Percentiles rank a stretch among this genome's conserved stretches.
These are phyloP conservation scores for Harringtonia aguacate DNA, from an alignment of 2,329 filamentous ascomycete genomes.

Conservation along the genomic window DNA sequence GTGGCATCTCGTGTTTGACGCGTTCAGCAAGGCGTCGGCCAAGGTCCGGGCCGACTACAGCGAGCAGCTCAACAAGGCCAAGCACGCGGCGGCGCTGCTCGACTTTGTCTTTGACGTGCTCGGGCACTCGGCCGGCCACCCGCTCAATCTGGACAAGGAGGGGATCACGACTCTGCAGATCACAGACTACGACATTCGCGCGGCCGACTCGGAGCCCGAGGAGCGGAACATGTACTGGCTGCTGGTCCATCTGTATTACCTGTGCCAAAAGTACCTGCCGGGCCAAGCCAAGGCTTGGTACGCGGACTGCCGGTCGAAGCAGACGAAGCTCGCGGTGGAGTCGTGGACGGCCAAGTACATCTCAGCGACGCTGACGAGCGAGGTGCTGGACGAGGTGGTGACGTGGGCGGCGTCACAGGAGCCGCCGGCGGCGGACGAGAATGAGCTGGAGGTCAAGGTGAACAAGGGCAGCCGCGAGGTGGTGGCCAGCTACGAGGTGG, in stretches of 20 bases:
- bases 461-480: slow-evolving; percentile 64
- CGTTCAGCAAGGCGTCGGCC: slow-evolving; percentile 67
- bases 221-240: slow-evolving; percentile 75
- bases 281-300: slow-evolving; percentile 78
- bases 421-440: slow-evolving; percentile 34
- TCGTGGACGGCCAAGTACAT: slow-evolving; percentile 79
- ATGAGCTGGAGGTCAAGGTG: slow-evolving; percentile 57
- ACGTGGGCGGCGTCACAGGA: slow-evolving; percentile 52
- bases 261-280: slow-evolving; percentile 65
- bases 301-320: slow-evolving; percentile 66
- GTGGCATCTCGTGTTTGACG: slow-evolving; percentile 85
- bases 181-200: slow-evolving; percentile 37
- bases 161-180: slow-evolving; percentile 49
- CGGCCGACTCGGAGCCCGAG: slow-evolving; percentile 46
- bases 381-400: slow-evolving; percentile 57
- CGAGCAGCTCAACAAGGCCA: slow-evolving; percentile 64
- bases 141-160: slow-evolving; percentile 62
- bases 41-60: slow-evolving; percentile 76
- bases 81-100: slow-evolving; percentile 58
- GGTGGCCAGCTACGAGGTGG: slow-evolving; percentile 73
- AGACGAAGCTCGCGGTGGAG: slow-evolving; percentile 71
- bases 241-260: slow-evolving; percentile 76
- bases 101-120: slow-evolving; percentile 78
- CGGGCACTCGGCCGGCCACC: slow-evolving; percentile 62
- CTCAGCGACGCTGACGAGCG: slow-evolving; percentile 56